A percentile compares a stretch with the other conserved stretches of the same genome.
phyloP scores from a whole-genome alignment of 2,329 filamentous ascomycete species.

The Cryphonectria parasitica region DNA sequence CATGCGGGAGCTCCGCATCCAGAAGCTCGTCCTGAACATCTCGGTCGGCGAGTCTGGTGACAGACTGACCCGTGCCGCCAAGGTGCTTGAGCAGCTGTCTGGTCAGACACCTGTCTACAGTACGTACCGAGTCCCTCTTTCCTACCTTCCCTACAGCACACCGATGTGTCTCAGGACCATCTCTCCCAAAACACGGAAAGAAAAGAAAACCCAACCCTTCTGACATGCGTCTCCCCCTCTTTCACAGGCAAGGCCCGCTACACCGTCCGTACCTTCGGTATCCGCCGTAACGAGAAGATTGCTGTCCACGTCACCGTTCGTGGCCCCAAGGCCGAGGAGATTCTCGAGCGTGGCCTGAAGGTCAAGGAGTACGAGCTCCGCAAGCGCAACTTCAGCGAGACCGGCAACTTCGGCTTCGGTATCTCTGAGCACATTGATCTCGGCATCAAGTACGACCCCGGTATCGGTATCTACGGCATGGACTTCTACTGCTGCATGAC shows the following conservation, averaged over 20 bases:
- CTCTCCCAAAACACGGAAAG: background rate
- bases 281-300: conserved; percentile 99
- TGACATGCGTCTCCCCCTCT: conserved; percentile 17
- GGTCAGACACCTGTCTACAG: conserved; percentile 99
- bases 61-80: conserved; percentile 98
- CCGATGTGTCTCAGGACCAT: background rate
- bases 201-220: background rate
- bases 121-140: conserved; percentile 50
- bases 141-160: background rate
- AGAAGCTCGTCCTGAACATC: conserved; percentile 99
- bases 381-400: conserved; percentile 99
- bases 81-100: conserved; percentile 99
- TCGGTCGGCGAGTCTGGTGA: conserved; percentile 99
- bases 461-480: conserved; percentile 99
- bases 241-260: conserved; percentile 93
- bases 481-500: conserved; percentile 99
- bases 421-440: conserved; percentile 99
- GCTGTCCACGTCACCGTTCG: conserved; percentile 99
- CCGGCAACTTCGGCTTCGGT: conserved; percentile 99
- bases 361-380: conserved; percentile 99
- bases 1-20: conserved; percentile 99
- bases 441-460: conserved; percentile 99
- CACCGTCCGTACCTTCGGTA: conserved; percentile 99
- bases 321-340: conserved; percentile 97
- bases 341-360: conserved; percentile 99